phyloP scores from a whole-genome alignment of 2,329 filamentous ascomycete species.

The Ophiostoma quercus region DNA sequence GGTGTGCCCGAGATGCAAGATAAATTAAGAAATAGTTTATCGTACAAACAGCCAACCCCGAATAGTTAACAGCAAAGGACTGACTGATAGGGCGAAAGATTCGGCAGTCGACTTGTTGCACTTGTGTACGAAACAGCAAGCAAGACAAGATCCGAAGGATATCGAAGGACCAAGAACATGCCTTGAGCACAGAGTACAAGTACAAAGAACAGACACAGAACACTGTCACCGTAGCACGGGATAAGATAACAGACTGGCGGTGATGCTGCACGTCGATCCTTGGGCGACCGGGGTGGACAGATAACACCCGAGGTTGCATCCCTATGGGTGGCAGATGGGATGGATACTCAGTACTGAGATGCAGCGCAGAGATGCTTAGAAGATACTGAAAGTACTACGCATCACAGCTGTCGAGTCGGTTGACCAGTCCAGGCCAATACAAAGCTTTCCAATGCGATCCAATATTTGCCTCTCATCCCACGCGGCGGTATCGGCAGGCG shows the following conservation, averaged over 20 bases:
- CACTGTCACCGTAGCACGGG: not conserved
- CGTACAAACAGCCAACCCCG: not conserved
- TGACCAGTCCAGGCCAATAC: not conserved
- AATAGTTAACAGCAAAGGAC: not conserved
- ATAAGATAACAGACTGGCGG: slow-evolving; percentile 1
- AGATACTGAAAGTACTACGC: not conserved
- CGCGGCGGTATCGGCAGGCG: slow-evolving; percentile 4
- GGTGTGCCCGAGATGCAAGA: not conserved
- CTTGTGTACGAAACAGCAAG: not conserved
- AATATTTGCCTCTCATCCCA: not conserved
- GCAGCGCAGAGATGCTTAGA: not conserved
- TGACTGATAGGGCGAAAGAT: not conserved
- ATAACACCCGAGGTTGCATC: not conserved
- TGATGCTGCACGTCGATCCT: slow-evolving; percentile 9
- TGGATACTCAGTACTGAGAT: not conserved
- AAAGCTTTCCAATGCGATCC: not conserved
- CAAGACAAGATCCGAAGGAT: not conserved
- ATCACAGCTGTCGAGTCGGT: not conserved
- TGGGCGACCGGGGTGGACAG: not conserved
- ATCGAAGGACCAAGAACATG: too few species aligned
- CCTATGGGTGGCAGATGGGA: not conserved
- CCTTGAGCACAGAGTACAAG: not conserved
- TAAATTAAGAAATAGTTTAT: not conserved
- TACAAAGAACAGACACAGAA: not conserved
- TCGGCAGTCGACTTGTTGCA: not conserved